Percentiles rank a stretch among this genome's conserved stretches.
Conservation (phyloP, 768 basidiomycete species). For the Tephrocybe rancida region DNA sequence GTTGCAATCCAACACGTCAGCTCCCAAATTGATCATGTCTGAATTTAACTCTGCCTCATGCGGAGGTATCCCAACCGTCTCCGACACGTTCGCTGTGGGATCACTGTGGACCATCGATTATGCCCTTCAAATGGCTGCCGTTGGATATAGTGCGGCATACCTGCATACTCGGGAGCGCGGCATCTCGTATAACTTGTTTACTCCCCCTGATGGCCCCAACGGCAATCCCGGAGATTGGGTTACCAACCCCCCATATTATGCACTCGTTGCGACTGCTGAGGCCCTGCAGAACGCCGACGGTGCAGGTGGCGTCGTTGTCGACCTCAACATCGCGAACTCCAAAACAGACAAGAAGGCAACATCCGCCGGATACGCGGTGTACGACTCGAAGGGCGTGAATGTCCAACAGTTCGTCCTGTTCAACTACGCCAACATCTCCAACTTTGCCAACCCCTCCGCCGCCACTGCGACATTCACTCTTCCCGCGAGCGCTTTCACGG, state of each 20-base stretch:
- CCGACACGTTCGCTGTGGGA: constrained; percentile 52
- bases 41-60: constrained; percentile 59
- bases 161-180: constrained; percentile 58
- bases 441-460: constrained; percentile 38
- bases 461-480: constrained; percentile 40
- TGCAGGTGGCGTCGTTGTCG: constrained; percentile 37
- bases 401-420: constrained; percentile 48
- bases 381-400: constrained; percentile 49
- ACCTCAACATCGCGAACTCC: constrained; percentile 46
- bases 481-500: constrained; percentile 30
- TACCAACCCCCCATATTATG: constrained; percentile 52
- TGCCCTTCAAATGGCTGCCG: constrained; percentile 50
- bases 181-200: constrained; percentile 53
- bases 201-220: constrained; percentile 39
- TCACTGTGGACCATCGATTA: constrained; percentile 57
- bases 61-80: constrained; percentile 51
- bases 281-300: constrained; percentile 42
- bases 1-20: constrained; percentile 30
- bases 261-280: constrained; percentile 48
- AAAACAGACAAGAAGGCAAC: constrained; percentile 36
- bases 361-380: constrained; percentile 59
- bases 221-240: constrained; percentile 41
- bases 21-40: constrained; percentile 46
- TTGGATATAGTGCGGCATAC: constrained; percentile 50
- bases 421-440: constrained; percentile 49